These are phyloP conservation scores for Podospora appendiculata DNA, from an alignment of 495 filamentous ascomycete genomes.

Conservation along the genomic window DNA sequence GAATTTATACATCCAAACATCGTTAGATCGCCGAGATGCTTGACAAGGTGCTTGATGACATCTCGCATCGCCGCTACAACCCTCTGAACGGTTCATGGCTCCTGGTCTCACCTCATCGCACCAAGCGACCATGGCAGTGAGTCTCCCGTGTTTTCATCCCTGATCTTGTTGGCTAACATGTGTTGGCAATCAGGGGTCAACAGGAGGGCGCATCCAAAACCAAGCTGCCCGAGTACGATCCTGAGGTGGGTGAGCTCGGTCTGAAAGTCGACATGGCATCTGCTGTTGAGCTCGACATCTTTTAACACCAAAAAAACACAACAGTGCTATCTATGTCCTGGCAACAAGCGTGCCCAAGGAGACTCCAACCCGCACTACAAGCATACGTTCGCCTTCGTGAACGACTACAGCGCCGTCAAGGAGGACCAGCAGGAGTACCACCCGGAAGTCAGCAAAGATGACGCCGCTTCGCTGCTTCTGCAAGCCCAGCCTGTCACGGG, in stretches of 20 bases:
- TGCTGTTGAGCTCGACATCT: neutral
- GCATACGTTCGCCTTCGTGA: conserved; percentile 88
- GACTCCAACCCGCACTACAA: conserved; percentile 82
- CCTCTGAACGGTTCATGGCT: conserved; percentile 83
- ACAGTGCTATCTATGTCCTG: conserved; percentile 91
- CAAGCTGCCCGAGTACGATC: conserved; percentile 73
- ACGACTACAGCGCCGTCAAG: conserved; percentile 96
- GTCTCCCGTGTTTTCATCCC: conserved; percentile 14
- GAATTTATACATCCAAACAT: no score
- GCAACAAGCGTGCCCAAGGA: conserved; percentile 86
- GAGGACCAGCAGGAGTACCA: conserved; percentile 66
- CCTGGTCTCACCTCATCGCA: conserved; percentile 89
- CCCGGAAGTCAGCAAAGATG: conserved; percentile 29
- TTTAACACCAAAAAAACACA: conserved; percentile 3
- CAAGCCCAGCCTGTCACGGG: conserved; percentile 80
- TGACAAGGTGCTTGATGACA: conserved; percentile 79
- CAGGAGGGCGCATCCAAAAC: conserved; percentile 77
- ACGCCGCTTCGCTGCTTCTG: conserved; percentile 70
- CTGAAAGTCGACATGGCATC: neutral
- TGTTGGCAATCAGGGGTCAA: conserved; percentile 56
- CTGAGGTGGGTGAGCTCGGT: conserved; percentile 40
- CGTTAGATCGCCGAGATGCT: conserved; percentile 30
- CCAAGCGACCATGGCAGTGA: conserved; percentile 98
- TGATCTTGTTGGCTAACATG: neutral
- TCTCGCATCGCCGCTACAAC: conserved; percentile 93